Evolutionary conservation across 441 rosid genomes (phyloP).

Genomic region (Gossypium lobatum): DNA sequence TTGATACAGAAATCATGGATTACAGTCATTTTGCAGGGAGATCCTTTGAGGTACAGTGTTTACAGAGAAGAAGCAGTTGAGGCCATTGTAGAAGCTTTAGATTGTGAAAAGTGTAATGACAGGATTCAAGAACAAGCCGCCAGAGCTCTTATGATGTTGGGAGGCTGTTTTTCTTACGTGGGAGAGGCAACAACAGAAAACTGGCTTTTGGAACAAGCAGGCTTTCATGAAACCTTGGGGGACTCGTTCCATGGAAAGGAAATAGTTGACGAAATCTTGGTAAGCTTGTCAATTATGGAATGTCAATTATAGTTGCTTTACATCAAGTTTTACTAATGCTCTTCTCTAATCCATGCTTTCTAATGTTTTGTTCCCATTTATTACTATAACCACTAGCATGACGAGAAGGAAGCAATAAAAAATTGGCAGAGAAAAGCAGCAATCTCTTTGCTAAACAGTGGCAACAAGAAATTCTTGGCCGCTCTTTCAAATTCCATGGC

Average conservation of each 20-base stretch:
- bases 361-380: background rate
- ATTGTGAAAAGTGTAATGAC: constrained; percentile 26
- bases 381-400: constrained; percentile 18
- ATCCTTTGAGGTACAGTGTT: constrained; percentile 39
- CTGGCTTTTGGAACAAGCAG: constrained; percentile 40
- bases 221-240: constrained; percentile 19
- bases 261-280: constrained; percentile 19
- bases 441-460: constrained; percentile 32
- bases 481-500: constrained; percentile 45
- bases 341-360: background rate
- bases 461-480: constrained; percentile 29
- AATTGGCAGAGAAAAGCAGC: constrained; percentile 46
- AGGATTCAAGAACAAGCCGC: constrained; percentile 48
- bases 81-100: constrained; percentile 33
- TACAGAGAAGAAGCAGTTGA: constrained; percentile 66
- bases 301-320: background rate
- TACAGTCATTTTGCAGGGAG: constrained; percentile 44
- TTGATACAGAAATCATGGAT: constrained; percentile 15
- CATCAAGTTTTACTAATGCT: background rate
- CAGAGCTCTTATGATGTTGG: constrained; percentile 46
- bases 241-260: constrained; percentile 18
- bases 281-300: constrained; percentile 18
- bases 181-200: constrained; percentile 31
- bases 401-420: constrained; percentile 39
- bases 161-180: constrained; percentile 30